Base-by-base conservation (phyloP, 2,329 filamentous ascomycete genomes). In the Fusarium vanettenii region DNA sequence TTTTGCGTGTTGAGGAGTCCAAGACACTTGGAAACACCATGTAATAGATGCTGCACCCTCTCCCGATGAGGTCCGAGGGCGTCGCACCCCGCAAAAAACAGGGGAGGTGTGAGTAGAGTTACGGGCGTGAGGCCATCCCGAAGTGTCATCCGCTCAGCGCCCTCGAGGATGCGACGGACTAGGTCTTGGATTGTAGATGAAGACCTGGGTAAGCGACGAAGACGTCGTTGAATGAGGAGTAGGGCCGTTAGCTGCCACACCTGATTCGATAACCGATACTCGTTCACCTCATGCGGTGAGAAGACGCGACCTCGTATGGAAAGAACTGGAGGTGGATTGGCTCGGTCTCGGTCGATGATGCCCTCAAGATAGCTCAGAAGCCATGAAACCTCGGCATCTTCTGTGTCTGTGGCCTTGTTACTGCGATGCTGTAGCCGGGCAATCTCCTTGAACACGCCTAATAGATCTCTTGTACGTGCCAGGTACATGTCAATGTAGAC, bases 401-500 rank as follows among this genome's bases (percentile, higher is more conserved):
- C 48, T 1, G 29, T 16, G 0, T 11, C 6, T 2, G 27, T 25
- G 0, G 6, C 16, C 10, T 35, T 13, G 3, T 35, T 59, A 2
- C 6, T 55, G 3, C 41, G 35, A 8, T 43, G 45, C 3, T 65
- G 60, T 1, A 74, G 2, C 2, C 72, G 59, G 5, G 72, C 72
- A 20, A 74, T 74, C 57, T 74, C 72, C 25, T 75, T 74, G 48
- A 74, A 75, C 4, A 74, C 72, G 1, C 20, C 56, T 9, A 74
- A 16, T 1, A 74, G 43, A 13, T 74, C 72, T 33, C 48, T 70
- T 9, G 72, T 74, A 16, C 72, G 72, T 0, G 69, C 48, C 7
- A 74, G 72, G 14, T 74, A 74, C 72, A 74, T 75, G 4, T 74
- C 72, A 8, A 74, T 74, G 11, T 75, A 75, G 1, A 73, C 52